Percentiles rank a stretch among this genome's conserved stretches.
Conservation (phyloP, 306 rosid species). For the Luffa aegyptiaca region DNA sequence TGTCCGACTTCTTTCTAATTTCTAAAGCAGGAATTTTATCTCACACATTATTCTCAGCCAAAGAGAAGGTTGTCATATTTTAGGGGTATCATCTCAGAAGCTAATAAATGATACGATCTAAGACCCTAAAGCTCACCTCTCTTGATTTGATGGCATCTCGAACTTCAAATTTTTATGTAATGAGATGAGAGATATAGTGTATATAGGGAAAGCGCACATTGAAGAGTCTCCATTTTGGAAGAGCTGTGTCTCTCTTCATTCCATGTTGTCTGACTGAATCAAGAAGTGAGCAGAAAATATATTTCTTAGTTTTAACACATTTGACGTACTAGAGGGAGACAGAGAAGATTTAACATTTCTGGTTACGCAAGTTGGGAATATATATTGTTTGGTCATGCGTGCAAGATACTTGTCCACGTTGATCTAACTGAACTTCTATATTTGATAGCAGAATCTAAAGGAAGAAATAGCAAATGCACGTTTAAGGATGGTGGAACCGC, state of each 20-base stretch:
- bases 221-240: background rate
- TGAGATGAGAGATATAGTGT: background rate
- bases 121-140: background rate
- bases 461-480: constrained; percentile 27
- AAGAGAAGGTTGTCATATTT: background rate
- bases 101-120: background rate
- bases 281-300: background rate
- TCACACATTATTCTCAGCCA: background rate
- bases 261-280: background rate
- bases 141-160: background rate
- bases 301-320: background rate
- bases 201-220: background rate
- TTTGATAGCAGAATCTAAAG: constrained; percentile 23
- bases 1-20: background rate
- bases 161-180: background rate
- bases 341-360: background rate
- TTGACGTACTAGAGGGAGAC: background rate
- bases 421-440: background rate
- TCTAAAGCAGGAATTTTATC: background rate
- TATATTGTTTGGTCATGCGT: background rate
- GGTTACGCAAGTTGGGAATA: background rate
- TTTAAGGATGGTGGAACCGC: constrained; percentile 24
- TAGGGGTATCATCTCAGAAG: background rate
- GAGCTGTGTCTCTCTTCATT: background rate
- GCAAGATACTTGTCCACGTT: background rate